Evolutionary conservation across 2,329 filamentous ascomycete genomes (phyloP).

Genomic region (Thielaviopsis punctulata): DNA sequence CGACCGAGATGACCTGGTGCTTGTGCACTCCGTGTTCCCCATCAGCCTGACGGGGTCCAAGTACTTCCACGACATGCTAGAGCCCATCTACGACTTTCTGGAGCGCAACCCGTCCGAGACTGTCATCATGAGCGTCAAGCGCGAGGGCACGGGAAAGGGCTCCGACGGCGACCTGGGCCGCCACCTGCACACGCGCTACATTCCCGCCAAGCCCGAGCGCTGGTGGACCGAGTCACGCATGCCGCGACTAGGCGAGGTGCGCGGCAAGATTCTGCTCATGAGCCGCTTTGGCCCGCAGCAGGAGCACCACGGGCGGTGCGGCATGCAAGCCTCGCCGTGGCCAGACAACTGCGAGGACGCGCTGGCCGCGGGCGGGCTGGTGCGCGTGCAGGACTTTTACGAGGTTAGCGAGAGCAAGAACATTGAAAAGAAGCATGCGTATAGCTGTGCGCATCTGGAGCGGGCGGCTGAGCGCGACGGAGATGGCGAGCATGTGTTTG

Average conservation of each 20-base stretch:
- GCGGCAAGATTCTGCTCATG: conserved; percentile 70
- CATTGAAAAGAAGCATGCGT: conserved; percentile 65
- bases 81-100: conserved; percentile 58
- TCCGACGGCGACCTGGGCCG: conserved; percentile 63
- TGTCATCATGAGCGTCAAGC: conserved; percentile 74
- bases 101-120: conserved; percentile 63
- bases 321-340: conserved; percentile 51
- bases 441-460: conserved; percentile 58
- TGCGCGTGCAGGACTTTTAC: conserved; percentile 90
- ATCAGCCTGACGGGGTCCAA: conserved; percentile 69
- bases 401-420: conserved; percentile 59
- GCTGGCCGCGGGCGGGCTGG: conserved; percentile 47
- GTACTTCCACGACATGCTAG: conserved; percentile 57
- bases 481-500: conserved; percentile 26
- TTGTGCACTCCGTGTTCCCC: conserved; percentile 84
- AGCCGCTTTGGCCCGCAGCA: conserved; percentile 58
- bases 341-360: conserved; percentile 77
- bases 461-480: conserved; percentile 37
- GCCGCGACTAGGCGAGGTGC: conserved; percentile 59
- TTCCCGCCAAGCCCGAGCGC: conserved; percentile 32
- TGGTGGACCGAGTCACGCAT: conserved; percentile 71
- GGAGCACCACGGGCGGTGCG: conserved; percentile 30
- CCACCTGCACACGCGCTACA: conserved; percentile 59
- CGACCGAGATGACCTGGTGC: conserved; percentile 49
- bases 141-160: conserved; percentile 68